phyloP scores from a whole-genome alignment of 768 basidiomycete genomes.

The Saitozyma podzolica region DNA sequence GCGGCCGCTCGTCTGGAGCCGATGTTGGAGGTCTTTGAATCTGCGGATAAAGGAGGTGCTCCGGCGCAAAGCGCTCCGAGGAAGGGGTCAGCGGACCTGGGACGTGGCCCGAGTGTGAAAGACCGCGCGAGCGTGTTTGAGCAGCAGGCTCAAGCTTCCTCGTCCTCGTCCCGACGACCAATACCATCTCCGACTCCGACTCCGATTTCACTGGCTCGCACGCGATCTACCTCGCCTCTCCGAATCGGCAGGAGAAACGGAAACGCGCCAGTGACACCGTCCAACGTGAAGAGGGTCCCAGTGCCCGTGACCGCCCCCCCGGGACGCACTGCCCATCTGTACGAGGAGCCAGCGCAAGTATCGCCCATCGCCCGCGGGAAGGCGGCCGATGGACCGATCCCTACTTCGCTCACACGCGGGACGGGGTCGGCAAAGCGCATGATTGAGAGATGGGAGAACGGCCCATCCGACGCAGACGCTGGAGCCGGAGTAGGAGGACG shows the following conservation, averaged over 20 bases:
- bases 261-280: conserved; percentile 16
- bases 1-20: conserved; percentile 16
- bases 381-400: background rate
- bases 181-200: conserved; percentile 8
- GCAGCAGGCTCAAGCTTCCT: conserved; percentile 13
- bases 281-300: conserved; percentile 11
- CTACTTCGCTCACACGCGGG: conserved; percentile 12
- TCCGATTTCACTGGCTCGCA: conserved; percentile 2
- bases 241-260: conserved; percentile 15
- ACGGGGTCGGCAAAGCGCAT: conserved; percentile 37
- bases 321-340: conserved; percentile 8
- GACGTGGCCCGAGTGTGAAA: conserved; percentile 29
- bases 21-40: conserved; percentile 27
- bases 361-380: background rate
- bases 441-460: conserved; percentile 45
- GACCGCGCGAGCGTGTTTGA: conserved; percentile 38
- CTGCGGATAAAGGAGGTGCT: background rate
- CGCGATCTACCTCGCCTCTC: conserved; percentile 34
- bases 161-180: conserved; percentile 21
- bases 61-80: background rate
- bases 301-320: conserved; percentile 33
- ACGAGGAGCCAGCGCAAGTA: background rate
- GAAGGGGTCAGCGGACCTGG: conserved; percentile 7
- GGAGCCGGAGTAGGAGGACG: background rate
- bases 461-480: conserved; percentile 11